Evolutionary conservation across 345 rosid species (phyloP).

Genomic region (Noccaea bulbosa): DNA sequence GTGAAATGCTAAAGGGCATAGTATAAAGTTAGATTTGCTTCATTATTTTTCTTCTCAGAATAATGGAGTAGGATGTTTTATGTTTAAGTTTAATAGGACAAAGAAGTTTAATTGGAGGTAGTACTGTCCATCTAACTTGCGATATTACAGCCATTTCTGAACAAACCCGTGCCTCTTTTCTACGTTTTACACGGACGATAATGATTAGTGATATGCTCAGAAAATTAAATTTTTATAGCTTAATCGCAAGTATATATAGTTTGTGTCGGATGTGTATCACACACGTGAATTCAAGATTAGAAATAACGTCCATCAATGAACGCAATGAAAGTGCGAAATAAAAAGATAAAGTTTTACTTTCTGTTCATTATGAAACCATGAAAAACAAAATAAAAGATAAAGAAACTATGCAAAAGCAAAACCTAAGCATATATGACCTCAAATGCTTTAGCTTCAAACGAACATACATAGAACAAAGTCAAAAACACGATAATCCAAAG

Average conservation of each 20-base stretch:
- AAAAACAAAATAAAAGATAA: too few relatives aligned
- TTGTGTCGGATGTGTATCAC: background rate
- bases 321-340: too few relatives aligned
- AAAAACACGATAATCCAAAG: background rate
- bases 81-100: constrained; percentile 15
- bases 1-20: constrained; percentile 33
- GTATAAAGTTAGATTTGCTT: constrained; percentile 25
- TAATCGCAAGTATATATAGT: background rate
- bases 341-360: too few relatives aligned
- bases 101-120: background rate
- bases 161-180: background rate
- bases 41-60: constrained; percentile 7
- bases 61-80: background rate
- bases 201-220: background rate
- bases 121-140: constrained; percentile 12
- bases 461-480: background rate
- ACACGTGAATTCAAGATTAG: too few relatives aligned
- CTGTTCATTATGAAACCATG: too few relatives aligned
- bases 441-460: background rate
- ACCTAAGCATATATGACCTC: background rate
- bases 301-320: too few relatives aligned
- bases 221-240: background rate
- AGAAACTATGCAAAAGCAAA: background rate
- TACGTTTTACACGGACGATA: background rate
- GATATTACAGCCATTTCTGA: constrained; percentile 1